A percentile compares a stretch with the other conserved stretches of the same genome.
Conservation (phyloP, 2,329 filamentous ascomycete genomes). For the Colletotrichum lini region DNA sequence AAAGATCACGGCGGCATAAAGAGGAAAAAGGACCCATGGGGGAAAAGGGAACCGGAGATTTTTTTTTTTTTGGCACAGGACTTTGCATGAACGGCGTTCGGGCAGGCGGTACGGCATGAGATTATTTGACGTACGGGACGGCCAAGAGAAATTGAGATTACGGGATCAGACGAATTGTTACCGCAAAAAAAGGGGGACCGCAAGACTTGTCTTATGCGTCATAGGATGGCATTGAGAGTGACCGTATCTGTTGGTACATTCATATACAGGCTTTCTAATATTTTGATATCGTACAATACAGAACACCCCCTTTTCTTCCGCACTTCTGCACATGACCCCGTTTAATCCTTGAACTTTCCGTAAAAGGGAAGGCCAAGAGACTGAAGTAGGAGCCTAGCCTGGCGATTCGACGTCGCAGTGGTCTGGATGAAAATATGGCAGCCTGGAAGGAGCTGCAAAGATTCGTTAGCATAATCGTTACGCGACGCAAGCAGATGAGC, state of each 20-base stretch:
- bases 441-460: slow-evolving; percentile 79
- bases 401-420: slow-evolving; percentile 85
- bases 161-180: slow-evolving; percentile 18
- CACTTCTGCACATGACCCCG: no score
- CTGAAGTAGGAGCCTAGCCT: slow-evolving; percentile 79
- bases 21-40: slow-evolving; percentile 12
- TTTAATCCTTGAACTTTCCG: slow-evolving; percentile 73
- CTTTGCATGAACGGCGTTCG: slow-evolving; percentile 57
- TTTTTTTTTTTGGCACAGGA: slow-evolving; percentile 23
- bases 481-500: slow-evolving; percentile 52
- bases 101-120: slow-evolving; percentile 38
- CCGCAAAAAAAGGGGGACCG: slow-evolving; percentile 5
- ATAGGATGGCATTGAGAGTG: slow-evolving; percentile 7
- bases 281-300: slow-evolving; percentile 39
- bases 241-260: slow-evolving; percentile 40
- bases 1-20: slow-evolving; percentile 48
- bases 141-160: slow-evolving; percentile 24
- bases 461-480: slow-evolving; percentile 65
- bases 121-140: slow-evolving; percentile 28
- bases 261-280: slow-evolving; percentile 40
- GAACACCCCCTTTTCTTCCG: not conserved
- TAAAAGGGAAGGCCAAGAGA: slow-evolving; percentile 76
- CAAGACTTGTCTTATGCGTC: not conserved
- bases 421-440: slow-evolving; percentile 89
- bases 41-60: not conserved